Evolutionary conservation across 352 stramenopile genomes (phyloP).

Genomic region (Pythium utonaiense): DNA sequence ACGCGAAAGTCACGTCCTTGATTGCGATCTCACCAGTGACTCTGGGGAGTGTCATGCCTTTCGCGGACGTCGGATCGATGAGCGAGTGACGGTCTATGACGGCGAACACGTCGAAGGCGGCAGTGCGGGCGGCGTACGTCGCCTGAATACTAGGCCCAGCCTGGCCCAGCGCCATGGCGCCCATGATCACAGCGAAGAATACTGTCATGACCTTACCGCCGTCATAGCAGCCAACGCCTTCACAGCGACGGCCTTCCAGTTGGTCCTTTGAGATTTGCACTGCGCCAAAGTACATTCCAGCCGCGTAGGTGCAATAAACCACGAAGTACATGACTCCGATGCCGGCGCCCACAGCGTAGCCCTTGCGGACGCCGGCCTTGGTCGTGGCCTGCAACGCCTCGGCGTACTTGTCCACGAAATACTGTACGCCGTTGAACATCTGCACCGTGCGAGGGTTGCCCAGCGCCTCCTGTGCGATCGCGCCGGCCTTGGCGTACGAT

Average conservation of each 20-base stretch:
- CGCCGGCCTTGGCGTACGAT: constrained; percentile 32
- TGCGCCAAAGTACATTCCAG: constrained; percentile 48
- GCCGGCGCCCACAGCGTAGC: constrained; percentile 25
- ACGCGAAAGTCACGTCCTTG: constrained; percentile 58
- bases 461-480: constrained; percentile 35
- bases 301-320: constrained; percentile 41
- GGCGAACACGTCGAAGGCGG: constrained; percentile 34
- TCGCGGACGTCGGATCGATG: constrained; percentile 26
- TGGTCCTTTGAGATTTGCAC: constrained; percentile 30
- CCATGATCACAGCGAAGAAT: constrained; percentile 39
- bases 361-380: constrained; percentile 30
- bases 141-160: constrained; percentile 32
- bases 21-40: constrained; percentile 48
- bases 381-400: constrained; percentile 23
- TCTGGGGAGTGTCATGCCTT: constrained; percentile 25
- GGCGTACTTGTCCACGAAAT: constrained; percentile 36
- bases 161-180: constrained; percentile 36
- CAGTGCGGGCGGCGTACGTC: constrained; percentile 22
- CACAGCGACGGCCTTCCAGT: constrained; percentile 13
- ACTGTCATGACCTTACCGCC: constrained; percentile 34
- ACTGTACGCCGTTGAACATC: constrained; percentile 35
- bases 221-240: constrained; percentile 25
- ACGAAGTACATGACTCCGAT: constrained; percentile 39
- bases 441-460: constrained; percentile 41
- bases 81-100: constrained; percentile 34